Evolutionary conservation across 306 rosid genomes (phyloP), one percentile per base, ranked within the genome.

Genomic region (Pachyrhizus erosus): DNA sequence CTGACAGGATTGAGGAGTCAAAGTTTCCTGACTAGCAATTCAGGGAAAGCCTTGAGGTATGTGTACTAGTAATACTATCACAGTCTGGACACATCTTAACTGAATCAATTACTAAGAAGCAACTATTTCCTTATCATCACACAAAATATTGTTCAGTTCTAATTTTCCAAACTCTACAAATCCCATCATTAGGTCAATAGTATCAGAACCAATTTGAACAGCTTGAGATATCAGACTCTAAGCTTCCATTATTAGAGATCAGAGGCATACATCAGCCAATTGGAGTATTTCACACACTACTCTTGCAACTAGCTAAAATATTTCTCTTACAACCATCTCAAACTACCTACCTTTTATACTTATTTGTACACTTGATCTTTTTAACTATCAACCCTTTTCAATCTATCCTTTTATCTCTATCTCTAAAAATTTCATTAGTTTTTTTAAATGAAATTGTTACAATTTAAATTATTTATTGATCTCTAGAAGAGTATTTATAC

Each of bases 71-170:
- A 66, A 84, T 55, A 37, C 4, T 54, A 77, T 58, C 37, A 54
- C 61, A 57, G 57, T 69, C 20, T 46, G 75, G 51, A 43, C 12
- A 55, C 51, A 31, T 84, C 52, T 20, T 46, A 66, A 72, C 40
- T 52, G 49, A 85, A 86, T 49, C 55, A 43, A 72, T 14, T 51
- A 67, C 77, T 5, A 72, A 24, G 80, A 71, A 62, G 42, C 18
- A 34, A 75, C 43, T 37, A 37, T 13, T 45, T 55, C 55, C 82
- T 71, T 65, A 45, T n/a, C 66, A 33, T 60, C 34, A 70, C 24
- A 52, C 5, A 75, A 46, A 80, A 9, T n/a, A 76, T 10, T 8
- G 33, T 60, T 61, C 82, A 70, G 5, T 52, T 46, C 52, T 60
- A 61, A 57, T 57, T 70, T 58, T 73, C 43, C 18, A 80, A 61